A percentile compares a stretch with the other conserved stretches of the same genome.
Evolutionary conservation across 495 filamentous ascomycete genomes (phyloP).

Genomic region (Penicillium maclennaniae): DNA sequence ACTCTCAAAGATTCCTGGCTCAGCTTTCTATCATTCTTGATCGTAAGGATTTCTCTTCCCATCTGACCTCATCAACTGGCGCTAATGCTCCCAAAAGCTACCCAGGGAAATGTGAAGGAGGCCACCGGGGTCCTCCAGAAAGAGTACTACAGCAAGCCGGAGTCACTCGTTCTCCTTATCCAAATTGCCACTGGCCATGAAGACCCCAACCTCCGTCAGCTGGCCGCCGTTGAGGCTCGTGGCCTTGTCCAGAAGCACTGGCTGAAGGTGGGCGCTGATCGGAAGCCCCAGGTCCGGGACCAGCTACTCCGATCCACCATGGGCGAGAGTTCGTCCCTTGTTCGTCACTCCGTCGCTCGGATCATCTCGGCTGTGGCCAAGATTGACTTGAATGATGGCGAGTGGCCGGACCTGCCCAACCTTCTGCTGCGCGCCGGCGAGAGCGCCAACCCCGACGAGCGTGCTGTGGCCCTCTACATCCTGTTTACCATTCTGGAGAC

Average conservation of each 20-base stretch:
- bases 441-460: slow-evolving; percentile 67
- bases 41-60: slow-evolving; percentile 50
- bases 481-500: slow-evolving; percentile 87
- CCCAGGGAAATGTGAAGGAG: slow-evolving; percentile 65
- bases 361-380: slow-evolving; percentile 84
- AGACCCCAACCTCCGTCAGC: slow-evolving; percentile 70
- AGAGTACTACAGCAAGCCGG: slow-evolving; percentile 82
- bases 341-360: slow-evolving; percentile 82
- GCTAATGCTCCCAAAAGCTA: slow-evolving; percentile 23
- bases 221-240: slow-evolving; percentile 83
- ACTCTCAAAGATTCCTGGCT: slow-evolving; percentile 68
- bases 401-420: slow-evolving; percentile 80
- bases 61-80: background rate
- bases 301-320: slow-evolving; percentile 79
- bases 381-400: slow-evolving; percentile 77
- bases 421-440: slow-evolving; percentile 69
- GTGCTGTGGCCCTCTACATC: slow-evolving; percentile 89
- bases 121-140: slow-evolving; percentile 88
- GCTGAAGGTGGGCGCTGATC: slow-evolving; percentile 54
- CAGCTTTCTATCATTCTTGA: slow-evolving; percentile 71
- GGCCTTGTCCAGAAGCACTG: slow-evolving; percentile 84
- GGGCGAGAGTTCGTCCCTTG: slow-evolving; percentile 65
- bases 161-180: slow-evolving; percentile 76
- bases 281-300: slow-evolving; percentile 75
- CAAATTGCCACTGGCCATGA: slow-evolving; percentile 77